A percentile compares a stretch with the other conserved stretches of the same genome.
Conservation (phyloP, 257 asterid genomes). For the Primulina eburnea region DNA sequence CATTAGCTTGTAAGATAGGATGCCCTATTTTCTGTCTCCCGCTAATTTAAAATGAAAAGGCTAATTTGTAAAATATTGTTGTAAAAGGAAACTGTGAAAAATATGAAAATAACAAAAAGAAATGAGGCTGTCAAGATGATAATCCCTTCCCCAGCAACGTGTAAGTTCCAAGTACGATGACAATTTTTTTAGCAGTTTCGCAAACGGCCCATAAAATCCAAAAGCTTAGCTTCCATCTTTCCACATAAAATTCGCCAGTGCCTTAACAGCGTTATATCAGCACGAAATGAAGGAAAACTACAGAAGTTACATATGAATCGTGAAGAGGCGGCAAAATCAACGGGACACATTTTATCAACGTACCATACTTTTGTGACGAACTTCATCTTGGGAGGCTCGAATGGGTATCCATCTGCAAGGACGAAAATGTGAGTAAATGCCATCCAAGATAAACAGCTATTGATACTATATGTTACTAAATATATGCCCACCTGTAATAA, state of each 20-base stretch:
- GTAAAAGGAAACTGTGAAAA: not conserved
- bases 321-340: slow-evolving; percentile 18
- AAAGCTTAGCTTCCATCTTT: not conserved
- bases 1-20: slow-evolving; percentile 3
- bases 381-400: slow-evolving; percentile 93
- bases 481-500: not conserved
- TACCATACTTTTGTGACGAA: slow-evolving; percentile 97
- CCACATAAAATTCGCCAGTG: not conserved
- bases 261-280: not conserved
- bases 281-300: slow-evolving; percentile 17
- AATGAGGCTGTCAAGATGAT: not conserved
- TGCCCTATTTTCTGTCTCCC: slow-evolving; percentile 8
- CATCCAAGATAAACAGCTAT: not conserved
- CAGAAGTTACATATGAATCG: slow-evolving; percentile 15
- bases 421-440: not conserved
- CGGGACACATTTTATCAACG: slow-evolving; percentile 29
- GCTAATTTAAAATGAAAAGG: not conserved
- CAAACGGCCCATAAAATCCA: slow-evolving; percentile 7
- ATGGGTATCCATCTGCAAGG: slow-evolving; percentile 91
- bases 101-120: not conserved
- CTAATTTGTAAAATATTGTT: not conserved
- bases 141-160: not conserved
- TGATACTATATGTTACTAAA: not conserved
- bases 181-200: not conserved
- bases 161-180: not conserved